Evolutionary conservation across 225 moss, liverwort and hornwort genomes (phyloP).

Genomic region (Neckera pumila): DNA sequence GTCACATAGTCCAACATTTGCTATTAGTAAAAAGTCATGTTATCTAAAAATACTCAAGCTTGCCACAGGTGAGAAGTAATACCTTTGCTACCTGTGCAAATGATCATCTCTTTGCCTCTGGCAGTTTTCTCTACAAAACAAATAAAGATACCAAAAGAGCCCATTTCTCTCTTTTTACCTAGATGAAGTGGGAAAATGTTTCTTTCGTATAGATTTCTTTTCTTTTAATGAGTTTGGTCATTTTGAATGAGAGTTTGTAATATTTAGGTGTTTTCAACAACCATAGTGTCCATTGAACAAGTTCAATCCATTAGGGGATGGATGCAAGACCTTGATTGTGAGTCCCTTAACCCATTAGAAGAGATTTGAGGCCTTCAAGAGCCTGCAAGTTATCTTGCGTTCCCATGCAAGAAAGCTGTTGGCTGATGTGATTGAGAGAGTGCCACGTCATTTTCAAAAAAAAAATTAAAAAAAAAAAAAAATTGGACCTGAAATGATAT

Average conservation of each 20-base stretch:
- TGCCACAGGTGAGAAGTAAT: rapidly evolving
- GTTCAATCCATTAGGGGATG: neutral
- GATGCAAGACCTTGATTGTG: neutral
- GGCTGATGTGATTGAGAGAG: too few relatives aligned
- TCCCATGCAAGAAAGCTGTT: too few relatives aligned
- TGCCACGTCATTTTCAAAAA: too few relatives aligned
- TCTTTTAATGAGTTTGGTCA: too few relatives aligned
- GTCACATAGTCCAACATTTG: too few relatives aligned
- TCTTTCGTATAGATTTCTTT: neutral
- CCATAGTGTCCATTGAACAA: neutral
- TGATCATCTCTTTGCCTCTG: neutral
- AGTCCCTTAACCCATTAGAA: too few relatives aligned
- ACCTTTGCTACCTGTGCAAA: neutral
- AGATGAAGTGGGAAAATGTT: neutral
- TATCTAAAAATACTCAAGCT: neutral
- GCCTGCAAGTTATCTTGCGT: too few relatives aligned
- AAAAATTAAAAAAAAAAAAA: too few relatives aligned
- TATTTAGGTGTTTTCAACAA: neutral
- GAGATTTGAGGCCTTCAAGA: too few relatives aligned
- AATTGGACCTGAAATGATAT: too few relatives aligned
- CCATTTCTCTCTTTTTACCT: neutral
- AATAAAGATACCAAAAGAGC: neutral
- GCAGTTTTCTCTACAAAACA: neutral
- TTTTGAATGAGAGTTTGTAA: neutral
- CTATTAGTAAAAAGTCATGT: neutral